Conservation (phyloP, 257 asterid genomes). For the Osmanthus fragrans region DNA sequence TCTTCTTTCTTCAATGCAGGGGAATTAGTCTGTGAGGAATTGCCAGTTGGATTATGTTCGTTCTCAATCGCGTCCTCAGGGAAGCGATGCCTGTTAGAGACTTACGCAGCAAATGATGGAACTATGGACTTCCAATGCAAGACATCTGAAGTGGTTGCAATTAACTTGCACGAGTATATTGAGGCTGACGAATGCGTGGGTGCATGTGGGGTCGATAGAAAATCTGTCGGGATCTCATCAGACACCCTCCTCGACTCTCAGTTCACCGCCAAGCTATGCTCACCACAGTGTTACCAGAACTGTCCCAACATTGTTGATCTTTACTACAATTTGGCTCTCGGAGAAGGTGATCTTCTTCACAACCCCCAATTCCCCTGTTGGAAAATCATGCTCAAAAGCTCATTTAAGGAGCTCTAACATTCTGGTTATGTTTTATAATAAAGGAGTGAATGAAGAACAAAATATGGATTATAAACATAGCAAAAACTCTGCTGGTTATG, state of each 20-base stretch:
- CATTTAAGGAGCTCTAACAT: too few species aligned
- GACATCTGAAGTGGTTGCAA: slow-evolving; percentile 25
- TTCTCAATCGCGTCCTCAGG: slow-evolving; percentile 36
- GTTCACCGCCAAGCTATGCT: slow-evolving; percentile 29
- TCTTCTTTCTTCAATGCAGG: slow-evolving; percentile 11
- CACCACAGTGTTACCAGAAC: slow-evolving; percentile 26
- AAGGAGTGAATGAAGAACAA: too few species aligned
- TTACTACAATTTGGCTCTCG: slow-evolving; percentile 36
- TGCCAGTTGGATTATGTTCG: slow-evolving; percentile 27
- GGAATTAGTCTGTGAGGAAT: slow-evolving; percentile 31
- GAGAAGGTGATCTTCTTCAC: slow-evolving; percentile 27
- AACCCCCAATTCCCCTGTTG: too few species aligned
- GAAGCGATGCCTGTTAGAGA: slow-evolving; percentile 41
- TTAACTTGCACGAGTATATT: neutral
- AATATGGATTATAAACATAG: too few species aligned
- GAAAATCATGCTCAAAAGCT: too few species aligned
- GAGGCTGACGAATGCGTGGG: slow-evolving; percentile 32
- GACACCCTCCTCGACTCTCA: slow-evolving; percentile 26
- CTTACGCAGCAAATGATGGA: slow-evolving; percentile 12
- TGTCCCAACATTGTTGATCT: slow-evolving; percentile 42
- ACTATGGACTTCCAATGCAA: slow-evolving; percentile 23
- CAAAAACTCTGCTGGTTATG: too few species aligned
- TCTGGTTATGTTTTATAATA: too few species aligned
- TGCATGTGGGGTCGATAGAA: slow-evolving; percentile 32
- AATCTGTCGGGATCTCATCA: slow-evolving; percentile 36